A percentile compares a stretch with the other conserved stretches of the same genome.
Evolutionary conservation across 768 basidiomycete genomes (phyloP).

Genomic region (Naematelia aurantialba): DNA sequence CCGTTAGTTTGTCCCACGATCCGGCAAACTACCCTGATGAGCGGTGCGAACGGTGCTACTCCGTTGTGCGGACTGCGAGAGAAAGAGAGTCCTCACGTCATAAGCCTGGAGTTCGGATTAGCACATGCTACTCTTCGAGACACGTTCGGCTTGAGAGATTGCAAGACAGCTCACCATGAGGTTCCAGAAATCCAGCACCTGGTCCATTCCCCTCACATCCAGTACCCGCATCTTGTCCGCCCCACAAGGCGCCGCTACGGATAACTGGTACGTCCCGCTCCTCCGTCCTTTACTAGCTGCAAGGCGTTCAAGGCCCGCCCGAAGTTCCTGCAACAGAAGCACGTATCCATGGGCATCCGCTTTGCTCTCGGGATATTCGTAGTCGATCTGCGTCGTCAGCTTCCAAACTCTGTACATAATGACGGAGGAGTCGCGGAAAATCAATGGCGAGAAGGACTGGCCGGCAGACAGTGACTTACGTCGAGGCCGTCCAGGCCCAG

Average conservation of each 20-base stretch:
- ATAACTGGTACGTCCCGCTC: conserved; percentile 57
- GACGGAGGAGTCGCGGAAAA: too few relatives aligned
- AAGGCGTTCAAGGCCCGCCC: conserved; percentile 71
- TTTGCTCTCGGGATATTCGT: conserved; percentile 80
- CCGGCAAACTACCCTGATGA: conserved; percentile 60
- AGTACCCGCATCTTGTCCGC: conserved; percentile 77
- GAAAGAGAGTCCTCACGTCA: conserved; percentile 37
- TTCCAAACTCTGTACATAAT: background rate
- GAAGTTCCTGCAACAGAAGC: conserved; percentile 70
- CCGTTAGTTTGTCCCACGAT: conserved; percentile 63
- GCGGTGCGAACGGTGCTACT: background rate
- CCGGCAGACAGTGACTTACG: background rate
- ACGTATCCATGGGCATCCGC: conserved; percentile 78
- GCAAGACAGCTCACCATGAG: conserved; percentile 67
- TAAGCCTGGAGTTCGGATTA: conserved; percentile 47
- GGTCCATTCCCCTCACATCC: conserved; percentile 76
- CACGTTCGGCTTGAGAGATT: too few relatives aligned
- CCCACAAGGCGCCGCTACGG: conserved; percentile 90
- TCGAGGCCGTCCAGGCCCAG: conserved; percentile 77
- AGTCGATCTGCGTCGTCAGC: conserved; percentile 55
- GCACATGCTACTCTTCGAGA: background rate
- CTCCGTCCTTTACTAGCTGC: conserved; percentile 62
- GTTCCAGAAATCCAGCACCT: conserved; percentile 87
- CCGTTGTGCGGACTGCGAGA: background rate
- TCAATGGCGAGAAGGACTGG: background rate